Evolutionary conservation across 1,284 basidiomycete species (phyloP).

Genomic region (Exobasidium rhododendri): DNA sequence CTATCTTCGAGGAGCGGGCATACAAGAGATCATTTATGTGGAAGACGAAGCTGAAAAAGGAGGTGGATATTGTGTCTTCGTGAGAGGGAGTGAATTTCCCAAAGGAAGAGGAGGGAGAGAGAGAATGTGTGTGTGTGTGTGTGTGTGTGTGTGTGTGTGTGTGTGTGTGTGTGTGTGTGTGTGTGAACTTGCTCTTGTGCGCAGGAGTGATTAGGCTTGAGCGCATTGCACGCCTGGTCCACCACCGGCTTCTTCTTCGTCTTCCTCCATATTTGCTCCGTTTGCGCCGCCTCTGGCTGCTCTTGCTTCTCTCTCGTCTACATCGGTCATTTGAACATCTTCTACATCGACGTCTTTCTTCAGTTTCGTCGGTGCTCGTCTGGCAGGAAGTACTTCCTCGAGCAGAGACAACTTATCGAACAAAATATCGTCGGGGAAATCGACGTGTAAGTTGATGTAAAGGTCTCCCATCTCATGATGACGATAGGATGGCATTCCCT

Average conservation of each 20-base stretch:
- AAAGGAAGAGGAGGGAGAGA: not conserved
- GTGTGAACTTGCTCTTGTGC: too few species aligned
- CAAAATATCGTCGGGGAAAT: slow-evolving; percentile 82
- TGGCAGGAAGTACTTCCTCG: slow-evolving; percentile 81
- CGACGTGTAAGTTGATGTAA: slow-evolving; percentile 80
- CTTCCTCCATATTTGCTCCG: slow-evolving; percentile 64
- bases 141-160: too few species aligned
- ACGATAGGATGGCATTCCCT: slow-evolving; percentile 97
- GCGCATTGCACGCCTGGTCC: slow-evolving; percentile 50
- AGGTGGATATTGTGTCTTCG: too few species aligned
- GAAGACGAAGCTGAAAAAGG: not conserved
- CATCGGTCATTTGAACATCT: slow-evolving; percentile 79
- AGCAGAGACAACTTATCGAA: slow-evolving; percentile 69
- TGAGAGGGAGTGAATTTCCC: not conserved
- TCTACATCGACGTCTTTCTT: slow-evolving; percentile 70
- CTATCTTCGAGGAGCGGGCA: too few species aligned
- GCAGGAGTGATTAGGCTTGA: slow-evolving; percentile 17
- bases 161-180: too few species aligned
- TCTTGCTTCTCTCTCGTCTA: slow-evolving; percentile 71
- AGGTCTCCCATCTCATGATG: slow-evolving; percentile 96
- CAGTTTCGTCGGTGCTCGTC: slow-evolving; percentile 69
- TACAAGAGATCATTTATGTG: too few species aligned
- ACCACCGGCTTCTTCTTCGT: slow-evolving; percentile 64
- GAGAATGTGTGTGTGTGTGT: too few species aligned
- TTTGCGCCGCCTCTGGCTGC: slow-evolving; percentile 55